phyloP scores from a whole-genome alignment of 176 grass and related monocot species.

The Tuctoria greenei region DNA sequence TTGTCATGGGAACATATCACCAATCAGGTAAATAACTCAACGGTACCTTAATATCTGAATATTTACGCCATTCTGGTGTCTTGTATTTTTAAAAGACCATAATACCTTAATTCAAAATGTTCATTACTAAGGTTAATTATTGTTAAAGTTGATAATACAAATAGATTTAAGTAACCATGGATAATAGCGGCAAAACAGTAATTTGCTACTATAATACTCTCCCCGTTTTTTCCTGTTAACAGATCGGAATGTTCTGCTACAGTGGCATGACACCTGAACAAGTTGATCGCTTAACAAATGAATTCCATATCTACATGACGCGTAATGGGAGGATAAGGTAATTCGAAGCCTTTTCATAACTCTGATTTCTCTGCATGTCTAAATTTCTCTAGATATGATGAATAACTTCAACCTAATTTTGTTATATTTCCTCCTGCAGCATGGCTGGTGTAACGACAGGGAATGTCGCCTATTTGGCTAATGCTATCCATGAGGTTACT shows the following conservation, averaged over 20 bases:
- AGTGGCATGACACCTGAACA: constrained; percentile 92
- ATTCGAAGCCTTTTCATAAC: background rate
- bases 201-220: background rate
- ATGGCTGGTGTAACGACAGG: constrained; percentile 82
- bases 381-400: background rate
- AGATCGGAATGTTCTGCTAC: constrained; percentile 98
- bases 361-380: background rate
- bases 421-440: constrained; percentile 39
- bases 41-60: background rate
- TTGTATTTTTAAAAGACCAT: no score
- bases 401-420: background rate
- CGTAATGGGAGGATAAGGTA: constrained; percentile 91
- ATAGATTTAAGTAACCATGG: no score
- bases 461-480: constrained; percentile 73
- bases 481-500: constrained; percentile 85
- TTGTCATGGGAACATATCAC: constrained; percentile 92
- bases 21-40: constrained; percentile 64
- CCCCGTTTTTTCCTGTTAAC: background rate
- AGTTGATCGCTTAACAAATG: constrained; percentile 77
- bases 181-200: no score
- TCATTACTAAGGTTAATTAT: no score
- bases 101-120: no score
- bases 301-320: constrained; percentile 92
- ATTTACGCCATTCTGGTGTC: background rate
- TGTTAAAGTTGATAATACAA: no score